phyloP scores from a whole-genome alignment of 148 eudicot species.

The Selenicereus undatus region DNA sequence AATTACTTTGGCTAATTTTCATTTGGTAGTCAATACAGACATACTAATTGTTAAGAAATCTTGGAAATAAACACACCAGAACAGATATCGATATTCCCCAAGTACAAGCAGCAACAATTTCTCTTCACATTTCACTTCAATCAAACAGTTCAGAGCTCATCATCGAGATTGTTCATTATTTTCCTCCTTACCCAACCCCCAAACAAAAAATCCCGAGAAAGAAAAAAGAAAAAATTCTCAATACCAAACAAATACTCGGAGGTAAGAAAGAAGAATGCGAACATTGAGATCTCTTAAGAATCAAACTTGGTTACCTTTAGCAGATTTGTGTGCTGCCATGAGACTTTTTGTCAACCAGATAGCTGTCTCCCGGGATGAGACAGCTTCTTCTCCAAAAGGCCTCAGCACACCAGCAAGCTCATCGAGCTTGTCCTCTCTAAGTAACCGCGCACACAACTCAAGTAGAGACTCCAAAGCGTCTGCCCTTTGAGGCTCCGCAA shows the following conservation, averaged over 20 bases:
- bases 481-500: slow-evolving; percentile 60
- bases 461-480: slow-evolving; percentile 91
- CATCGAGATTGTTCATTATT: background rate
- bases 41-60: too few species aligned
- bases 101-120: background rate
- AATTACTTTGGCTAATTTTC: too few species aligned
- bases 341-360: slow-evolving; percentile 96
- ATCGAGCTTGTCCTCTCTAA: slow-evolving; percentile 73
- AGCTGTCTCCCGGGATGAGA: slow-evolving; percentile 93
- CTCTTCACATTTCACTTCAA: slow-evolving; percentile 26
- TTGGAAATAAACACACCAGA: too few species aligned
- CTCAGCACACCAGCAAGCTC: slow-evolving; percentile 78
- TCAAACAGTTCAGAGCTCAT: slow-evolving; percentile 15
- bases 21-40: too few species aligned
- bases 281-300: background rate
- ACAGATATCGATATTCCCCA: background rate
- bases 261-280: background rate
- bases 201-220: background rate
- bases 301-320: slow-evolving; percentile 29
- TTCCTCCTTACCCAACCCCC: background rate
- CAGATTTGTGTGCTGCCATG: slow-evolving; percentile 63
- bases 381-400: slow-evolving; percentile 88
- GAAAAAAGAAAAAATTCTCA: background rate
- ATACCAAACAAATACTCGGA: background rate
- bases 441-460: slow-evolving; percentile 84